Conservation (phyloP, 768 basidiomycete species). For the Boletus reticuloceps region DNA sequence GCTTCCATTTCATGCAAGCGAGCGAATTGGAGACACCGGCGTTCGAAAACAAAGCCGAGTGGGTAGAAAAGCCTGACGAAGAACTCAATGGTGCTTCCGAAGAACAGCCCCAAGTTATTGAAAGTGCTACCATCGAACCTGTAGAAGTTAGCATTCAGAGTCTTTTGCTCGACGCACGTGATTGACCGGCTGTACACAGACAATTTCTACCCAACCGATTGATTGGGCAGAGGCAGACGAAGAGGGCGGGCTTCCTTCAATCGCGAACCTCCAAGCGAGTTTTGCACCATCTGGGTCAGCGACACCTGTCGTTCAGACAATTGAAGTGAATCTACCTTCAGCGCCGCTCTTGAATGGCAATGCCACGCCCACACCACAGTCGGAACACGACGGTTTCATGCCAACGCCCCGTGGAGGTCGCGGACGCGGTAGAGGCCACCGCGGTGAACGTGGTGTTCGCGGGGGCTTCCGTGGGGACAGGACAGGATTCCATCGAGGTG, state of each 20-base stretch:
- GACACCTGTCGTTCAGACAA: constrained; percentile 47
- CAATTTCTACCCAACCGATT: constrained; percentile 39
- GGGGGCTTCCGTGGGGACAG: constrained; percentile 43
- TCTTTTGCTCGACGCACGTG: not conserved
- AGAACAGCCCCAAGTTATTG: constrained; percentile 13
- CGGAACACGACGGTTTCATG: constrained; percentile 65
- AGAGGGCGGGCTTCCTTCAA: constrained; percentile 74
- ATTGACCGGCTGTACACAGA: constrained; percentile 11
- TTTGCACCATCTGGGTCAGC: constrained; percentile 73
- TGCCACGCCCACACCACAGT: constrained; percentile 18
- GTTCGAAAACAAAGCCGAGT: constrained; percentile 54
- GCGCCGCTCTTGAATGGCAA: constrained; percentile 20
- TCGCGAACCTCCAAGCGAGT: constrained; percentile 70
- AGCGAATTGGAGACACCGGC: constrained; percentile 66
- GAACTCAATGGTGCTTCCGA: constrained; percentile 15
- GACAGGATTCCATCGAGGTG: constrained; percentile 35
- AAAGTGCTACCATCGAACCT: constrained; percentile 11
- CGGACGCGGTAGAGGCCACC: constrained; percentile 43
- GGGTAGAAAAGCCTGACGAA: constrained; percentile 50
- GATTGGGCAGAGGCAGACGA: constrained; percentile 82
- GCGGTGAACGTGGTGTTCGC: constrained; percentile 42
- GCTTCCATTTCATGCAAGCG: constrained; percentile 80
- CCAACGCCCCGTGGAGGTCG: constrained; percentile 45
- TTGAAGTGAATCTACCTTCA: constrained; percentile 34
- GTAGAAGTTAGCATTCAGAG: constrained; percentile 32